Base-by-base conservation (phyloP, 192 early-diverging fungal genomes). In the Jimgerdemannia lactiflua region DNA sequence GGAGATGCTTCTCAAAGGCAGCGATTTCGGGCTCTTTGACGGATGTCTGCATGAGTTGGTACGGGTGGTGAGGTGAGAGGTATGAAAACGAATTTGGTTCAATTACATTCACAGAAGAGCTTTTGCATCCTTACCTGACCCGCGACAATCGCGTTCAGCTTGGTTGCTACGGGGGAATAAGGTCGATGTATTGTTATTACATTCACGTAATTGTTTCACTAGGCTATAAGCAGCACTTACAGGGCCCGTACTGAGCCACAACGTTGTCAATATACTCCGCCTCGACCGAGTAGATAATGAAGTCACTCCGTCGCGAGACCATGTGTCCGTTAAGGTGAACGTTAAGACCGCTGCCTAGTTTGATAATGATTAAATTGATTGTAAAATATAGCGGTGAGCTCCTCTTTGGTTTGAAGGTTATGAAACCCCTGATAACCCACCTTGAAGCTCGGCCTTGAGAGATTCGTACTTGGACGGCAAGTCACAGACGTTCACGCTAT, bases 211-310 rank as follows among this genome's bases (percentile, higher is more conserved):
- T 73, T 67, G 18, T 44, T n/a, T 74, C 65, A 39, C 40, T 67
- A 14, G 43, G n/a, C 65, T 6, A 11, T 9, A 19, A 19, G n/a
- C 66, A 41, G 42, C 3, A 65, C 86, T 79, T 87, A 92, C 92
- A 87, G 54, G 95, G 93, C 6, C 95, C 97, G 82, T 93, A 98
- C 71, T 89, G 82, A 43, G 77, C 82, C 40, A 98, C 96, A 4
- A 95, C 94, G 54, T 71, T 74, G 72, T 91, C 92, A 66, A 99
- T 94, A 70, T 92, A 88, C 71, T 94, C 93, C 3, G 98, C 96
- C 70, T 97, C 96, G 3, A 99, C 97, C 10, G 94, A 91, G 88
- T 98, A 99, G 78, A 99, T 89, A 70, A 98, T 94, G 77, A 90
- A 92, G 79, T 99, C 96, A 64, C 93, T 91, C 64, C 86, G 78